A percentile compares a stretch with the other conserved stretches of the same genome.
Conservation (phyloP, 495 filamentous ascomycete species). For the Aspergillus sclerotioniger region DNA sequence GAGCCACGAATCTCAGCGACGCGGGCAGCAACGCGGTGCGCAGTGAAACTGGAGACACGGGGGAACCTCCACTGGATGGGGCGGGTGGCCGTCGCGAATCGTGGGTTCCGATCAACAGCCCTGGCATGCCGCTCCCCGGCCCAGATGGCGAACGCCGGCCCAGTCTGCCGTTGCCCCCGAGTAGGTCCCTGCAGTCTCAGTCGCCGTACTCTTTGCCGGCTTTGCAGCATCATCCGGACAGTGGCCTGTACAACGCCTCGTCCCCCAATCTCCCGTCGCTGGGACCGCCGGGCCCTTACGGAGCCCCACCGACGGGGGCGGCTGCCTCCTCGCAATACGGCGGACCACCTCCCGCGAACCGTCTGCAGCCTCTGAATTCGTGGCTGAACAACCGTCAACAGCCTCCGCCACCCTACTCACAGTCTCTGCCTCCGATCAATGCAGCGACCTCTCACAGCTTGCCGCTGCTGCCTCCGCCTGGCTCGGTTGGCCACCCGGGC, state of each 20-base stretch:
- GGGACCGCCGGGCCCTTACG: slow-evolving; percentile 19
- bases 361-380: slow-evolving; percentile 42
- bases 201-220: slow-evolving; percentile 44
- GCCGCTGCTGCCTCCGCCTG: slow-evolving; percentile 37
- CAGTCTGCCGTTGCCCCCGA: slow-evolving; percentile 42
- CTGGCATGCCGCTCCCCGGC: slow-evolving; percentile 34
- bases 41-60: slow-evolving; percentile 39
- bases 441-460: slow-evolving; percentile 29
- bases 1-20: slow-evolving; percentile 38
- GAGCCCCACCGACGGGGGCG: slow-evolving; percentile 17
- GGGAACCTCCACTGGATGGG: slow-evolving; percentile 34
- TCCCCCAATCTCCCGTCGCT: slow-evolving; percentile 40
- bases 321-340: slow-evolving; percentile 36
- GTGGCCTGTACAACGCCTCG: slow-evolving; percentile 34
- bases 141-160: slow-evolving; percentile 44
- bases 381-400: slow-evolving; percentile 39
- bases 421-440: slow-evolving; percentile 42
- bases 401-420: slow-evolving; percentile 41
- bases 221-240: slow-evolving; percentile 43
- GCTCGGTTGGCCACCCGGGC: slow-evolving; percentile 31
- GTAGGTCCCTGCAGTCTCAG: slow-evolving; percentile 36
- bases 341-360: slow-evolving; percentile 28
- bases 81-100: slow-evolving; percentile 42
- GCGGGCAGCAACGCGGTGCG: slow-evolving; percentile 42
- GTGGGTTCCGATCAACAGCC: slow-evolving; percentile 46